Evolutionary conservation across 1,284 basidiomycete species (phyloP).

Genomic region (Coniophora puteana): DNA sequence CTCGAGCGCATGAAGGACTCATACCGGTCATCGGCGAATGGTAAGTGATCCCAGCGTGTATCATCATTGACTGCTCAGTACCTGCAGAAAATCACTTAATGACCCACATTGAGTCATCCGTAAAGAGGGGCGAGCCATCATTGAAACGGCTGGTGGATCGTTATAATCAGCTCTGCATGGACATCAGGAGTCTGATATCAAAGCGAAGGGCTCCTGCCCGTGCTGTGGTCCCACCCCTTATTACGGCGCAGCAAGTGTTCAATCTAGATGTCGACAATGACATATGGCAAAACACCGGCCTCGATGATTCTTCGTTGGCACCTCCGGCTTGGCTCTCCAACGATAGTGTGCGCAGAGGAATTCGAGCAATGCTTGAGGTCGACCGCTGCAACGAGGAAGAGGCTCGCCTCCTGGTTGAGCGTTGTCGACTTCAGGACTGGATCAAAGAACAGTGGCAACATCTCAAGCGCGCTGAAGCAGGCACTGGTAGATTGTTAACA

Average conservation of each 20-base stretch:
- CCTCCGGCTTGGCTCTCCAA: slow-evolving; percentile 5
- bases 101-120: slow-evolving; percentile 2
- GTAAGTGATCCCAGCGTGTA: not conserved
- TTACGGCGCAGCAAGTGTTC: slow-evolving; percentile 4
- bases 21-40: slow-evolving; percentile 8
- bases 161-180: slow-evolving; percentile 8
- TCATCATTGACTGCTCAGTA: not conserved
- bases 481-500: too few relatives aligned
- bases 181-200: slow-evolving; percentile 2
- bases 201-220: slow-evolving; percentile 1
- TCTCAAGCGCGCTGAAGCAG: too few relatives aligned
- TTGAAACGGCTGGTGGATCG: slow-evolving; percentile 5
- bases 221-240: slow-evolving; percentile 4
- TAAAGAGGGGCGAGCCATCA: slow-evolving; percentile 1
- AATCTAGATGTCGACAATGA: slow-evolving; percentile 9
- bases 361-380: slow-evolving; percentile 5
- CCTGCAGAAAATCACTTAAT: slow-evolving; percentile 1
- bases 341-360: slow-evolving; percentile 10
- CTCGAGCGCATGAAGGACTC: slow-evolving; percentile 6
- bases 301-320: slow-evolving; percentile 3
- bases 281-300: slow-evolving; percentile 9
- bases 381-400: slow-evolving; percentile 9
- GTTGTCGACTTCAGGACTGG: slow-evolving; percentile 9
- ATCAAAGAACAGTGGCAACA: slow-evolving; percentile 6
- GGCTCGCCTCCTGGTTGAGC: slow-evolving; percentile 3